A percentile compares a stretch with the other conserved stretches of the same genome.
Conservation (phyloP, 768 basidiomycete species). For the Pluteus cervinus region DNA sequence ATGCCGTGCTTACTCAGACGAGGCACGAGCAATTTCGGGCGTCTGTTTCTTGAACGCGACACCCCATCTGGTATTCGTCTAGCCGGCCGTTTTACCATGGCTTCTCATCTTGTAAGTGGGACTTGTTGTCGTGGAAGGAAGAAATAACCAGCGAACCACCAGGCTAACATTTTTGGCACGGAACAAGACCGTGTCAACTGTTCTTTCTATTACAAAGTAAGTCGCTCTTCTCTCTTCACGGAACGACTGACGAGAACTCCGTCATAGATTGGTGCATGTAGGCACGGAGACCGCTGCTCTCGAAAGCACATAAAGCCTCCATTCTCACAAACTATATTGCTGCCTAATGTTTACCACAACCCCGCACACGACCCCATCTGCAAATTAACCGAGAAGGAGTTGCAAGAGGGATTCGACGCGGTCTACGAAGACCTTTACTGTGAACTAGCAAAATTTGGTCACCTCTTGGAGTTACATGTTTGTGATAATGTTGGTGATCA, state of each 20-base stretch:
- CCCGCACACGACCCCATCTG: constrained; percentile 91
- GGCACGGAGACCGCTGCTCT: constrained; percentile 97
- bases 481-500: constrained; percentile 99
- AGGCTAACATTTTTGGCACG: constrained; percentile 96
- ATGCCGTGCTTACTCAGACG: no score
- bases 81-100: constrained; percentile 28
- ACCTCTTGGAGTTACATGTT: constrained; percentile 93
- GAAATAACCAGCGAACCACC: no score
- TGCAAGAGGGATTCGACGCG: constrained; percentile 88
- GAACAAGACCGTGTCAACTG: constrained; percentile 97
- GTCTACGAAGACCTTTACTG: constrained; percentile 96
- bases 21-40: no score
- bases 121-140: no score
- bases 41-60: no score
- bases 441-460: constrained; percentile 91
- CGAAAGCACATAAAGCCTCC: constrained; percentile 97
- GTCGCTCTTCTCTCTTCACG: constrained; percentile 13
- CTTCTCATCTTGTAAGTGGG: constrained; percentile 78
- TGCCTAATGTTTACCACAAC: constrained; percentile 98
- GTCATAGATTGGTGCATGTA: constrained; percentile 96
- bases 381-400: constrained; percentile 80
- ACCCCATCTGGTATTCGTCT: no score
- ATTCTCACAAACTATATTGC: constrained; percentile 93
- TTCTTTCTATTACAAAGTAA: constrained; percentile 95
- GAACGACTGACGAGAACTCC: constrained; percentile 9